Base-by-base conservation (phyloP, 2,329 filamentous ascomycete species). In the Aureobasidium uvarum region DNA sequence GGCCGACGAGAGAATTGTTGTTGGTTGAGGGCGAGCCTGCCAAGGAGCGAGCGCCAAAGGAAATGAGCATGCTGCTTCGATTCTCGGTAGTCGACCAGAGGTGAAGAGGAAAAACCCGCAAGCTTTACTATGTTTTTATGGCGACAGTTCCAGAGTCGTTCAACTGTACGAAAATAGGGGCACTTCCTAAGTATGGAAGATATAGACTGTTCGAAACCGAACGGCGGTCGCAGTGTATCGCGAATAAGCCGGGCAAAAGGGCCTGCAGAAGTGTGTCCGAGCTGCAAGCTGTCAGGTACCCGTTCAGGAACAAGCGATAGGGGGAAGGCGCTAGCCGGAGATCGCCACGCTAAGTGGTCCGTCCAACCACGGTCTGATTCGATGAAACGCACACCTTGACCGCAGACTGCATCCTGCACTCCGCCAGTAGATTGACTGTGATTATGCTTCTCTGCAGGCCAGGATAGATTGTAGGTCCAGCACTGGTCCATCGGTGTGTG, bases 21-120 rank as follows among this genome's bases (percentile, higher is more conserved):
- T 60, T 62, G 58, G 58, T 51, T 28, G 58, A 51, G 58, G 45
- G 31, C 45, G 51, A 62, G 58, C 58, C 16, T 51, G 45, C 58
- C 58, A 62, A 62, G 58, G 58, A 62, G 45, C 58, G 58, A 62
- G 58, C 58, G 58, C 58, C 58, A 62, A 62, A 62, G 43, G 58
- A 62, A 62, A 62, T 62, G 58, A 62, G 58, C 33, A 45, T 60
- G 41, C 11, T 50, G 28, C 58, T 14, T 16, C 43, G 18, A 28
- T 41, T 14, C 31, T 46, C 39, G 31, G 41, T 23, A 43, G 18
- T 36, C 39, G 18, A 33, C 39, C 28, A 46, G 41, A 18, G 23
- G 36, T 28, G 55, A n/a, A 38, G 28, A 46, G 33, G n/a, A 16
- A 60, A 60, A 48, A 7, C 11, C 23, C 43, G 28, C 41, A 36